Conservation (phyloP, 2,329 filamentous ascomycete genomes). For the Cladophialophora carrionii region DNA sequence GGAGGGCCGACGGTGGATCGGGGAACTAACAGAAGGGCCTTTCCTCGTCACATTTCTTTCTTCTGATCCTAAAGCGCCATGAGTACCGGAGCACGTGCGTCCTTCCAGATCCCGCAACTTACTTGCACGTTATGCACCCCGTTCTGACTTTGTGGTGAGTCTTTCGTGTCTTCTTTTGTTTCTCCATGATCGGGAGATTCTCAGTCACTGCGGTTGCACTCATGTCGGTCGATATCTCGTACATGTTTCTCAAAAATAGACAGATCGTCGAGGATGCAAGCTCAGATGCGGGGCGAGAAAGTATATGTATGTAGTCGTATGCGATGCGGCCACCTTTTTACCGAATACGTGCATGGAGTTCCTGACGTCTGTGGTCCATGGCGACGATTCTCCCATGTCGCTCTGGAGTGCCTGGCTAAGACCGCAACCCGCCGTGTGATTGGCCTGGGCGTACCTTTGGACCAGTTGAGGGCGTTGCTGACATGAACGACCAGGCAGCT, state of each 20-base stretch:
- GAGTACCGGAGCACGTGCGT: background rate
- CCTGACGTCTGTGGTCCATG: constrained; percentile 1
- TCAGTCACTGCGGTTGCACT: constrained; percentile 15
- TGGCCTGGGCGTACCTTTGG: constrained; percentile 31
- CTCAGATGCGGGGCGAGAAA: constrained; percentile 6
- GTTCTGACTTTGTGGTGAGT: constrained; percentile 37
- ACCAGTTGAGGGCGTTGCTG: constrained; percentile 13
- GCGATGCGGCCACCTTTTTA: background rate
- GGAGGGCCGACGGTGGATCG: background rate
- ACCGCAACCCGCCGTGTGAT: constrained; percentile 5
- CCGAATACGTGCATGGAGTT: constrained; percentile 22
- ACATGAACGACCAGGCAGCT: constrained; percentile 11
- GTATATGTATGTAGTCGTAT: constrained; percentile 15
- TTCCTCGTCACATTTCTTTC: constrained; percentile 44
- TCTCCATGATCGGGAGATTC: constrained; percentile 16
- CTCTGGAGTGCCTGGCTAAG: constrained; percentile 13
- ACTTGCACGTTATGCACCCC: constrained; percentile 39
- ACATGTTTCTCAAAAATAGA: background rate
- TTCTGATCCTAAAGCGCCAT: constrained; percentile 29
- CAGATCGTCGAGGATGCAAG: background rate
- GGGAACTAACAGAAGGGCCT: constrained; percentile 34
- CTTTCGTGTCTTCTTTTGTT: constrained; percentile 35
- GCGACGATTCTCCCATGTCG: constrained; percentile 1
- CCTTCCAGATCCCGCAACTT: background rate
- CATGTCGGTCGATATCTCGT: constrained; percentile 13